These are phyloP conservation scores for Fusarium avenaceum DNA, from an alignment of 2,329 filamentous ascomycete species.

Conservation along the genomic window DNA sequence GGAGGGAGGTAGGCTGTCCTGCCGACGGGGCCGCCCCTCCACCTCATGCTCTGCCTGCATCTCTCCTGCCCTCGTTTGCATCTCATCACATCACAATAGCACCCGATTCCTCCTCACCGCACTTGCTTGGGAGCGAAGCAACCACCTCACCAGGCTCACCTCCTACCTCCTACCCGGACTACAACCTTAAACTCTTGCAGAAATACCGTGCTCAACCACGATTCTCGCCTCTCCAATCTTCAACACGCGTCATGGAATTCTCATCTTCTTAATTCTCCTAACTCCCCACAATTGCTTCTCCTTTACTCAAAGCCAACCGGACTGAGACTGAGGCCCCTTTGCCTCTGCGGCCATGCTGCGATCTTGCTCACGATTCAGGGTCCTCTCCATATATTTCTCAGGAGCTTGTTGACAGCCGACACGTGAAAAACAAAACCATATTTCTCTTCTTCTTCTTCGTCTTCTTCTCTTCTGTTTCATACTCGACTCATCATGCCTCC, in stretches of 20 bases:
- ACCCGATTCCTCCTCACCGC: constrained; percentile 40
- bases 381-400: constrained; percentile 44
- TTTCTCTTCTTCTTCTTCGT: not conserved
- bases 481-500: constrained; percentile 66
- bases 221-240: constrained; percentile 32
- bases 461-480: constrained; percentile 2
- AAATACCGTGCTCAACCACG: constrained; percentile 49
- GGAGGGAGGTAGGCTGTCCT: constrained; percentile 13
- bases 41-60: constrained; percentile 27
- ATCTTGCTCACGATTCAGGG: constrained; percentile 45
- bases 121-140: constrained; percentile 30
- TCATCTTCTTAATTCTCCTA: constrained; percentile 27
- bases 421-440: constrained; percentile 39
- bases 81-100: constrained; percentile 40
- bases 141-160: constrained; percentile 7
- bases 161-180: constrained; percentile 21
- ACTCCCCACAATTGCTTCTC: constrained; percentile 39
- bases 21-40: constrained; percentile 40
- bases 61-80: constrained; percentile 39
- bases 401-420: constrained; percentile 42
- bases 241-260: constrained; percentile 42
- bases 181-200: constrained; percentile 18
- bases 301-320: constrained; percentile 26
- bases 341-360: constrained; percentile 52
- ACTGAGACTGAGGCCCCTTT: constrained; percentile 36